These are phyloP conservation scores for Lagenidium giganteum DNA, from an alignment of 352 stramenopile genomes.

Conservation along the genomic window DNA sequence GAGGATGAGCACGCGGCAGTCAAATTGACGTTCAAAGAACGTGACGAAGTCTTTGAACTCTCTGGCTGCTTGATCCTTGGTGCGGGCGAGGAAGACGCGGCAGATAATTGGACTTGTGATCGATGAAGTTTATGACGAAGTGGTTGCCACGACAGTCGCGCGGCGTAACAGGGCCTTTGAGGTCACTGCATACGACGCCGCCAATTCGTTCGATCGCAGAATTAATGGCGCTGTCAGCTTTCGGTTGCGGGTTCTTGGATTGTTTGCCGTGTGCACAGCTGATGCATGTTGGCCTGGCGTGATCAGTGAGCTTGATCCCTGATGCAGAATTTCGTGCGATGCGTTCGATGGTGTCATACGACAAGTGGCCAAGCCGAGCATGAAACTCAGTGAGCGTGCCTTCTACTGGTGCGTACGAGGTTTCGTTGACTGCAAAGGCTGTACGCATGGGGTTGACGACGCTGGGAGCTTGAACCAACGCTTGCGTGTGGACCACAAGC, in stretches of 20 bases:
- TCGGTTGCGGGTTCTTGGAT: not conserved
- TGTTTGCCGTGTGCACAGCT: slow-evolving; percentile 17
- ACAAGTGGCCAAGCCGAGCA: slow-evolving; percentile 3
- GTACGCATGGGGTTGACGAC: no score
- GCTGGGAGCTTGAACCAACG: no score
- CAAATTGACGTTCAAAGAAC: slow-evolving; percentile 5
- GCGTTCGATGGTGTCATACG: slow-evolving; percentile 6
- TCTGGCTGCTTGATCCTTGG: slow-evolving; percentile 8
- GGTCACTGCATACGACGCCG: slow-evolving; percentile 12
- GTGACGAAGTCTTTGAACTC: slow-evolving; percentile 14
- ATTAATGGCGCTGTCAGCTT: not conserved
- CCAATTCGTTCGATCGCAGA: slow-evolving; percentile 5
- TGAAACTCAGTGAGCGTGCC: slow-evolving; percentile 8
- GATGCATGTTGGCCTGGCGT: not conserved
- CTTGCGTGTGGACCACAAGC: slow-evolving; percentile 4
- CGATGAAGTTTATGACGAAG: slow-evolving; percentile 15
- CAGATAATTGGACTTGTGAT: slow-evolving; percentile 8
- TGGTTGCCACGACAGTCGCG: not conserved
- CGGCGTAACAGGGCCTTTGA: slow-evolving; percentile 14
- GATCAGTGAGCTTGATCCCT: slow-evolving; percentile 3
- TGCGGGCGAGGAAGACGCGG: slow-evolving; percentile 7
- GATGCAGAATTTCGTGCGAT: slow-evolving; percentile 1
- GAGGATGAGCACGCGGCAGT: slow-evolving; percentile 6
- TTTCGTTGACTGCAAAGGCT: no score
- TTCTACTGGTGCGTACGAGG: no score